phyloP scores from a whole-genome alignment of 805 yeast genomes.

The Saccharomycopsis oosterbeekiorum region DNA sequence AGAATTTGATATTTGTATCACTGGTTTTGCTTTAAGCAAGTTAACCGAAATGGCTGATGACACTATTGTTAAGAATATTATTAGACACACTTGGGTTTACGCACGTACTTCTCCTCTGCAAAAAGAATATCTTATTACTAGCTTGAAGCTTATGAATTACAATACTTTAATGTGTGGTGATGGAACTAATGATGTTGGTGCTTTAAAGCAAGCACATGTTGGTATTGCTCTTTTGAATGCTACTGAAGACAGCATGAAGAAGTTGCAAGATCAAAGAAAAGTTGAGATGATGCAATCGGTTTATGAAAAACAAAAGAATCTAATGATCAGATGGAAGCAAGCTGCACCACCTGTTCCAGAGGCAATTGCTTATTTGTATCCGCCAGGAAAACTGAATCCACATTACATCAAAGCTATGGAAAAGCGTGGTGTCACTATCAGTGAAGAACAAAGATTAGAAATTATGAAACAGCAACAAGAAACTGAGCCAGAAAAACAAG shows the following conservation, averaged over 20 bases:
- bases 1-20: slow-evolving; percentile 76
- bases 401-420: slow-evolving; percentile 79
- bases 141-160: slow-evolving; percentile 81
- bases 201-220: slow-evolving; percentile 94
- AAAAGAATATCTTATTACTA: slow-evolving; percentile 80
- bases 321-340: slow-evolving; percentile 73
- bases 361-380: slow-evolving; percentile 87
- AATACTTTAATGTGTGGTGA: slow-evolving; percentile 98
- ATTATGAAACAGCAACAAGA: slow-evolving; percentile 22
- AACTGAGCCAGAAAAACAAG: slow-evolving; percentile 29
- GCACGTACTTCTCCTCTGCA: slow-evolving; percentile 97
- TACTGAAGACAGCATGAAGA: slow-evolving; percentile 87
- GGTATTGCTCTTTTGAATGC: slow-evolving; percentile 98
- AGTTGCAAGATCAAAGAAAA: slow-evolving; percentile 72
- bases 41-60: slow-evolving; percentile 32
- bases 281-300: slow-evolving; percentile 53
- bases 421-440: slow-evolving; percentile 68
- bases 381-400: slow-evolving; percentile 92
- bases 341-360: slow-evolving; percentile 79
- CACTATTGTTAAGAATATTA: slow-evolving; percentile 52
- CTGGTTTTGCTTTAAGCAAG: slow-evolving; percentile 78
- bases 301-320: slow-evolving; percentile 74
- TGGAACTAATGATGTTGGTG: slow-evolving; percentile 99
- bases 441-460: slow-evolving; percentile 54
- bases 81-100: slow-evolving; percentile 91